A percentile compares a stretch with the other conserved stretches of the same genome.
These are phyloP conservation scores for Chionographis japonica DNA, from an alignment of 106 monocot species.

Conservation along the genomic window DNA sequence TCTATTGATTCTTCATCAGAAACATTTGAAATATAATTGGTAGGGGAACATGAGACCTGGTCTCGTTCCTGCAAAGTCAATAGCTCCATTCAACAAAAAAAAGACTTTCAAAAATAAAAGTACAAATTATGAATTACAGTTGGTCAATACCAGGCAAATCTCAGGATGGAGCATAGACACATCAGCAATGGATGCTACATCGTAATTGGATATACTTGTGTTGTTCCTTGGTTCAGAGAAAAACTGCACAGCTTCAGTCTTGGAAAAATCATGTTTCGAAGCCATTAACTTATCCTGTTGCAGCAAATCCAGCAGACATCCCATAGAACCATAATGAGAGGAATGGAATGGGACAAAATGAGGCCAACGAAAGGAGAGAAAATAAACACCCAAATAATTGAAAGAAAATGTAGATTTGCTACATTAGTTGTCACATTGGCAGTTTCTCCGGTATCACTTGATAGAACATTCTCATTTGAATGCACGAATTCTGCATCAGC, in stretches of 20 bases:
- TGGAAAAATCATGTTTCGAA: constrained; percentile 5
- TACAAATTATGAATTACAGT: neutral
- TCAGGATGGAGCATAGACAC: neutral
- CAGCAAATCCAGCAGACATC: neutral
- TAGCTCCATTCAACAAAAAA: constrained; percentile 6
- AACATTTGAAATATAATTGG: constrained; percentile 2
- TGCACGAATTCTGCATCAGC: constrained; percentile 15
- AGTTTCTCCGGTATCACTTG: neutral
- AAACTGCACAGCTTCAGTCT: neutral
- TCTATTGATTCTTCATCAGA: constrained; percentile 11
- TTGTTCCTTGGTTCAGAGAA: neutral
- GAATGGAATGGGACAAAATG: no score
- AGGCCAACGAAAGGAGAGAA: neutral
- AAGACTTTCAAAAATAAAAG: neutral
- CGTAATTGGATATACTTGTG: constrained; percentile 2
- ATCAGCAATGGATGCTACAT: neutral
- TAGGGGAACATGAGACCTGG: constrained; percentile 15
- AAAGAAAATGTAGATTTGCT: constrained; percentile 6
- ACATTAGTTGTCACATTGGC: constrained; percentile 2
- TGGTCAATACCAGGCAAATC: constrained; percentile 1
- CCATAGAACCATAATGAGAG: constrained; percentile 1
- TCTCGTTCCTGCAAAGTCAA: constrained; percentile 20
- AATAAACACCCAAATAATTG: constrained; percentile 11
- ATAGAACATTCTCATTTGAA: constrained; percentile 1
- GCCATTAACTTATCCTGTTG: constrained; percentile 12